Percentiles rank a stretch among this genome's conserved stretches.
phyloP scores from a whole-genome alignment of 345 rosid genomes.

The Melaleuca alternifolia region DNA sequence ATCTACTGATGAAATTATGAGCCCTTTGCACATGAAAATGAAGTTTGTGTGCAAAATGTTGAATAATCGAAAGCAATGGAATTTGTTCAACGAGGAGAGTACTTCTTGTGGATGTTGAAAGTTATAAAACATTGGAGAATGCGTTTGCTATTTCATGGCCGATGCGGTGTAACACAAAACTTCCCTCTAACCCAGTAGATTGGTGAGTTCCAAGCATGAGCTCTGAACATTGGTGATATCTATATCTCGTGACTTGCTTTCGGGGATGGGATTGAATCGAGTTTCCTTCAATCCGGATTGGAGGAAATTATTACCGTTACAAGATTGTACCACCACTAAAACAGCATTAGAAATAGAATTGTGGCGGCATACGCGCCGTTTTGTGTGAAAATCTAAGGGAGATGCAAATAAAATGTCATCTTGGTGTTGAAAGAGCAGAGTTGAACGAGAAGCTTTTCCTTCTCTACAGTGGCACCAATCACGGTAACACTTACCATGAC shows the following conservation, averaged over 20 bases:
- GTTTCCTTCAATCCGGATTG: neutral
- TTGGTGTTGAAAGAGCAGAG: neutral
- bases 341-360: accelerated
- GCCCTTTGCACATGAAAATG: neutral
- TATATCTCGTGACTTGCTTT: neutral
- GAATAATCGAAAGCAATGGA: neutral
- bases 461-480: neutral
- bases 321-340: neutral
- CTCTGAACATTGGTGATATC: neutral
- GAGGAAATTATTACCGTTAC: neutral
- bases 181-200: neutral
- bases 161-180: neutral
- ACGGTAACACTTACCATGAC: neutral
- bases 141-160: neutral
- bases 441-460: neutral
- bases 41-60: neutral
- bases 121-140: neutral
- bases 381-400: accelerated
- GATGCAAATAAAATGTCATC: neutral
- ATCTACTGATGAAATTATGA: neutral
- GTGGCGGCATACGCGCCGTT: neutral
- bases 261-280: neutral
- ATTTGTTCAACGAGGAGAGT: neutral
- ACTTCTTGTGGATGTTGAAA: neutral
- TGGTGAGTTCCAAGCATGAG: neutral